Conservation (phyloP, 345 rosid genomes). For the Chamaenerion angustifolium region DNA sequence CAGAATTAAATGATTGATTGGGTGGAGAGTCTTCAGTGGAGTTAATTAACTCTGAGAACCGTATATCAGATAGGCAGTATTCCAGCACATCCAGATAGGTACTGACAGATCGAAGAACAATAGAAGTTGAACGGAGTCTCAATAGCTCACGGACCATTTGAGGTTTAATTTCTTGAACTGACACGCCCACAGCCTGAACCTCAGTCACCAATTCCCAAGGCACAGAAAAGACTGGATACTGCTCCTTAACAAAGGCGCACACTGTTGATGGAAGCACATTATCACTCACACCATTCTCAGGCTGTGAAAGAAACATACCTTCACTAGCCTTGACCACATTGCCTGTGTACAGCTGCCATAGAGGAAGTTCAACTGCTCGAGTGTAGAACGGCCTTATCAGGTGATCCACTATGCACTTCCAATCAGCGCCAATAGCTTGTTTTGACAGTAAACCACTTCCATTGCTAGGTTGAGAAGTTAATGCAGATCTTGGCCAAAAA, state of each 20-base stretch:
- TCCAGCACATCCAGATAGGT: constrained; percentile 82
- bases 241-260: constrained; percentile 90
- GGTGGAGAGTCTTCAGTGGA: constrained; percentile 15
- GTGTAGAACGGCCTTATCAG: constrained; percentile 73
- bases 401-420: constrained; percentile 71
- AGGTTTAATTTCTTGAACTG: constrained; percentile 72
- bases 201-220: constrained; percentile 89
- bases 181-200: constrained; percentile 62
- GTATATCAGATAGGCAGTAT: constrained; percentile 80
- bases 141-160: constrained; percentile 91
- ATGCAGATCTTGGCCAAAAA: constrained; percentile 76
- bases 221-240: constrained; percentile 78
- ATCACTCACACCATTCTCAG: constrained; percentile 63
- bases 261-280: constrained; percentile 86
- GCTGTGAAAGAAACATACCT: constrained; percentile 94
- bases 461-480: constrained; percentile 19
- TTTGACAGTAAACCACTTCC: constrained; percentile 15
- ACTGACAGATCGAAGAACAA: constrained; percentile 70
- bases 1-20: constrained; percentile 13
- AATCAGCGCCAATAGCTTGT: constrained; percentile 37
- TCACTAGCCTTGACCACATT: constrained; percentile 77
- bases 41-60: constrained; percentile 28
- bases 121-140: constrained; percentile 42
- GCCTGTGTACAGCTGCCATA: constrained; percentile 93
- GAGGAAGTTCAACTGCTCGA: constrained; percentile 74